These are phyloP conservation scores for Backusella liffmaniae DNA, from an alignment of 192 early-diverging fungal genomes.

Conservation along the genomic window DNA sequence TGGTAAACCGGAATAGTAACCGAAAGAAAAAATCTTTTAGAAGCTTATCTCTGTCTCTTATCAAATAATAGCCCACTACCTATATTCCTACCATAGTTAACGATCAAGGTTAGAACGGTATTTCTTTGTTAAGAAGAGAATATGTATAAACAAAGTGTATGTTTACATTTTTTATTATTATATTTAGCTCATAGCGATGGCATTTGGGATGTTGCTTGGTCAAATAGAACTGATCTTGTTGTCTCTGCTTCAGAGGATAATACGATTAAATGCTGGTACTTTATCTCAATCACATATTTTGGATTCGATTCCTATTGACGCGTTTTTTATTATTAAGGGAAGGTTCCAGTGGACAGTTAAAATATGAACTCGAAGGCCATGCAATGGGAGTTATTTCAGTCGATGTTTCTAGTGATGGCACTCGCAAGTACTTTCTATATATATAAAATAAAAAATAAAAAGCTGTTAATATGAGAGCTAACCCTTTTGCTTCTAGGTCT, in stretches of 20 bases:
- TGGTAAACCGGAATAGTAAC: not conserved
- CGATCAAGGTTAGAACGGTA: conserved; percentile 37
- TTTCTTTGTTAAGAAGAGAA: not conserved
- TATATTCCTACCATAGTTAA: conserved; percentile 49
- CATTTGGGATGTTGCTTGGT: conserved; percentile 85
- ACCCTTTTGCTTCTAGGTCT: conserved; percentile 42
- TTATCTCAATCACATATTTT: not conserved
- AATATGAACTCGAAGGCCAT: conserved; percentile 69
- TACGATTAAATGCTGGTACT: conserved; percentile 77
- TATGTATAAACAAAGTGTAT: not conserved
- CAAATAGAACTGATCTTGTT: conserved; percentile 60
- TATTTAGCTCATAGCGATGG: conserved; percentile 75
- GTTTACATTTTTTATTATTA: not conserved
- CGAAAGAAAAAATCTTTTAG: not conserved
- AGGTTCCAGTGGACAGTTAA: conserved; percentile 50
- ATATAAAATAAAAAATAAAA: not conserved
- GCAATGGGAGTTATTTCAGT: conserved; percentile 78
- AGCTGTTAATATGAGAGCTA: not conserved
- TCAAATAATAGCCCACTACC: conserved; percentile 44
- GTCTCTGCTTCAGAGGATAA: conserved; percentile 78
- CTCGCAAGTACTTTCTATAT: conserved; percentile 33
- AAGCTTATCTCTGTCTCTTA: not conserved
- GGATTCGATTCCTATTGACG: not conserved
- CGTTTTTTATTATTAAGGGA: conserved; percentile 43
- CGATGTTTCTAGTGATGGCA: conserved; percentile 58